These are phyloP conservation scores for Coprinopsis strossmayeri DNA, from an alignment of 768 basidiomycete genomes.

Conservation along the genomic window DNA sequence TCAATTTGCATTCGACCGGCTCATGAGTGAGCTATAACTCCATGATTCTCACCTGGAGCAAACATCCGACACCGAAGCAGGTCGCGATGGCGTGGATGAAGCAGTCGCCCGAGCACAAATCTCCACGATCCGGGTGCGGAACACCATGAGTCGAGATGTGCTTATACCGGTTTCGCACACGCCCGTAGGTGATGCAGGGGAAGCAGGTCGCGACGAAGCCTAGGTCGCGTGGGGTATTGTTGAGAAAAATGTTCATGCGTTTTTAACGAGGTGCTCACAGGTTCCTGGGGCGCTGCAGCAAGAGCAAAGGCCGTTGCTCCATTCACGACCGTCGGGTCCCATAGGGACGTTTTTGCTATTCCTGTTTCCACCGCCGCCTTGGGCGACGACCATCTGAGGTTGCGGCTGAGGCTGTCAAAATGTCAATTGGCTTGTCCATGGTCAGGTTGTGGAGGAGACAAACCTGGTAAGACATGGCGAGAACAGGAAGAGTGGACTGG, in stretches of 20 bases:
- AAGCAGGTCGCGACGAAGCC: constrained; percentile 29
- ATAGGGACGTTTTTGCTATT: constrained; percentile 26
- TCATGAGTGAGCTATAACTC: background rate
- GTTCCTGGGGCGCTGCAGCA: constrained; percentile 23
- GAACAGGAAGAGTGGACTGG: background rate
- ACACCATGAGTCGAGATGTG: constrained; percentile 26
- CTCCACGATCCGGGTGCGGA: constrained; percentile 13
- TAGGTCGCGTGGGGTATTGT: constrained; percentile 12
- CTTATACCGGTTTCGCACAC: constrained; percentile 32
- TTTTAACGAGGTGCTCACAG: constrained; percentile 14
- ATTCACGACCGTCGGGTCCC: constrained; percentile 26
- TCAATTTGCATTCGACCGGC: background rate
- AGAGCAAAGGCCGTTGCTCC: constrained; percentile 23
- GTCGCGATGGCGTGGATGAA: background rate
- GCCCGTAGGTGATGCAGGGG: constrained; percentile 33
- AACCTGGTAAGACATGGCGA: background rate
- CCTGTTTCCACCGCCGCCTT: constrained; percentile 24
- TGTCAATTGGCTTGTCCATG: background rate
- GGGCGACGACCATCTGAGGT: constrained; percentile 18
- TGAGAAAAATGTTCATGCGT: background rate
- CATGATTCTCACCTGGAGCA: background rate
- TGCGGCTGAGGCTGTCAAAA: background rate
- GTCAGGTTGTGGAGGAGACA: background rate
- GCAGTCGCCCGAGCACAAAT: background rate
- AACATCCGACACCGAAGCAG: background rate